Base-by-base conservation (phyloP, 352 stramenopile species). In the Pythium aristosporum region DNA sequence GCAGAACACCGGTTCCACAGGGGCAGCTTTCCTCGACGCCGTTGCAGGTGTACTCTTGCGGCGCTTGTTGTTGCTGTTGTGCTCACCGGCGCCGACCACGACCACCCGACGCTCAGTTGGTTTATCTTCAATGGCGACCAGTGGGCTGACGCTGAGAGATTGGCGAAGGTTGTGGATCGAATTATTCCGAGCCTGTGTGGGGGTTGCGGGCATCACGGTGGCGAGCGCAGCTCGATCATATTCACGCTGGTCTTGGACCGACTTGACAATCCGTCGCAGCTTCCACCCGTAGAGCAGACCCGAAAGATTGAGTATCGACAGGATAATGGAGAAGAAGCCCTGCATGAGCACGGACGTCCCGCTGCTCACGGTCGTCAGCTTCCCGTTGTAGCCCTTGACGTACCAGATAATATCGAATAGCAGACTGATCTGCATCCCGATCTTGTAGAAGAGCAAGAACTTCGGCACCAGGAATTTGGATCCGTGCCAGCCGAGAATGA, bases 241-340 rank as follows among this genome's bases (percentile, higher is more conserved):
- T 55, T 94, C 85, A 37, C 87, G 75, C 59, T 94, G 84, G 64
- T 85, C 86, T 53, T 92, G 77, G 43, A 94, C 87, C 0, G 82
- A 73, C 65, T 96, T 96, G 46, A 96, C 87, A 36, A 96, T 90
- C 1, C 87, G 87, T 2, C 87, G 82, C 3, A 96, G 76, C 62
- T 96, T 96, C 87, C 87, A 96, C 16, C 87, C 87, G 67, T 94
- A 94, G 53, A 94, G 67, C 55, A 96, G 73, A 25, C 84, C 87
- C 18, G 67, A 76, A 10, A 93, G 67, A 64, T 96, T 96, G 42
- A 94, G 75, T 53, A 92, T 61, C 6, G 82, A 89, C 36, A 96
- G 58, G 30, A 92, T 42, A 28, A 94, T 81, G 30, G 87, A 94
- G 63, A 96, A 91, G 67, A 94, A 91, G 1, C 83, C 82, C 54